phyloP scores from a whole-genome alignment of 2,329 filamentous ascomycete species.

The Xylaria sp. region DNA sequence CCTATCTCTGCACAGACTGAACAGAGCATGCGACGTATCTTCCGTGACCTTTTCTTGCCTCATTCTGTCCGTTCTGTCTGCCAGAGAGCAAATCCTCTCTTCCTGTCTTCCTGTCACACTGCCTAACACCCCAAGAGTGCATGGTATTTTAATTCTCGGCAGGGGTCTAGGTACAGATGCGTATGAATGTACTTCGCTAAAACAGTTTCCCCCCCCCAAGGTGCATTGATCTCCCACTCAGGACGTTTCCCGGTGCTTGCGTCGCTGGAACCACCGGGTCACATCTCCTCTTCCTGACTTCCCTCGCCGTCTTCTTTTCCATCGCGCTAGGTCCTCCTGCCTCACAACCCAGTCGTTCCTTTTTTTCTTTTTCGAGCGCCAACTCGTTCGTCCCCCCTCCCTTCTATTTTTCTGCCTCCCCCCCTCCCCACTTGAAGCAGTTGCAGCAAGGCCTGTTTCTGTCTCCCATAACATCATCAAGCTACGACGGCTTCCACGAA shows the following conservation, averaged over 20 bases:
- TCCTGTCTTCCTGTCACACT: too few species aligned
- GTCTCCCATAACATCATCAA: slow-evolving; percentile 25
- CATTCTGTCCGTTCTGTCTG: too few species aligned
- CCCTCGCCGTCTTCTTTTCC: slow-evolving; percentile 23
- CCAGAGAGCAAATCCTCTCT: too few species aligned
- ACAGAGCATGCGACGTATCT: too few species aligned
- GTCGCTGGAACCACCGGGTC: slow-evolving; percentile 21
- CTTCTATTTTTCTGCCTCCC: slow-evolving; percentile 10
- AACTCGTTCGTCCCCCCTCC: slow-evolving; percentile 9
- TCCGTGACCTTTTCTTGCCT: too few species aligned
- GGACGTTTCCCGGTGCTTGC: slow-evolving; percentile 13
- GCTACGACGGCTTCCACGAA: slow-evolving; percentile 20
- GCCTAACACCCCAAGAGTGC: too few species aligned
- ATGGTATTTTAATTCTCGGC: too few species aligned
- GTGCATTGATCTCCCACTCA: slow-evolving; percentile 1
- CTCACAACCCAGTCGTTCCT: slow-evolving; percentile 20
- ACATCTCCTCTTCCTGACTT: slow-evolving; percentile 29
- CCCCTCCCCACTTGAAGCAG: slow-evolving; percentile 24
- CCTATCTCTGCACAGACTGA: too few species aligned
- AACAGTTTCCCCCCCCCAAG: slow-evolving; percentile 21
- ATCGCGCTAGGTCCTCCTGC: slow-evolving; percentile 19
- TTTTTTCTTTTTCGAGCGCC: slow-evolving; percentile 23
- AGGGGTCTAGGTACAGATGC: background rate
- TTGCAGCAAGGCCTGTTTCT: slow-evolving; percentile 36
- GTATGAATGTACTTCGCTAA: background rate